Evolutionary conservation across 192 early-diverging fungal species (phyloP).

Genomic region (Ambispora gerdemannii): DNA sequence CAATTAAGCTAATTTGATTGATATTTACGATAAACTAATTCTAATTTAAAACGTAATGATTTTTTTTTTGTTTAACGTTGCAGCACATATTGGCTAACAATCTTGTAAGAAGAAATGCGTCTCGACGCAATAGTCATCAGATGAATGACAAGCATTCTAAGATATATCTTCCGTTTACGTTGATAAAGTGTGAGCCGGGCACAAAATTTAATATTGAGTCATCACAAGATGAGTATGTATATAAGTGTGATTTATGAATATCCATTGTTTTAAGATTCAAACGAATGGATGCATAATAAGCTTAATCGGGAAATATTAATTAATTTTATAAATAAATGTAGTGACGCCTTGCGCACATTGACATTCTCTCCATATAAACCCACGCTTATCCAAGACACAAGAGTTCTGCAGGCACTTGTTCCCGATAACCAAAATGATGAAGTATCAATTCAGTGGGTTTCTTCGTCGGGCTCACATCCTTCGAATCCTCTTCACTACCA

Average conservation of each 20-base stretch:
- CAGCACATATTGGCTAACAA: constrained; percentile 24
- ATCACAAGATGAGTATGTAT: constrained; percentile 9
- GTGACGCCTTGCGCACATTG: background rate
- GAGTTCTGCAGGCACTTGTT: constrained; percentile 2
- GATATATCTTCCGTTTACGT: constrained; percentile 12
- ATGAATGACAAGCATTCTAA: background rate
- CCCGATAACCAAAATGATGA: no score
- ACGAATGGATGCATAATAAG: background rate
- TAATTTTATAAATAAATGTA: background rate
- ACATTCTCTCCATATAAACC: constrained; percentile 23
- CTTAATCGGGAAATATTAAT: background rate
- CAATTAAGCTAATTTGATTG: background rate
- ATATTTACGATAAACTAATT: constrained; percentile 1
- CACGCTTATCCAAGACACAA: constrained; percentile 7
- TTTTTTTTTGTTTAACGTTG: background rate
- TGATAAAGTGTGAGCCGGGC: constrained; percentile 18
- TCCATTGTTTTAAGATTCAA: background rate
- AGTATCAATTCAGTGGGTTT: no score
- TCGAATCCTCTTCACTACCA: no score
- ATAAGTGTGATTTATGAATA: background rate
- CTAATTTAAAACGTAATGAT: background rate
- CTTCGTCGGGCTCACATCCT: no score
- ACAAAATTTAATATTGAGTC: constrained; percentile 2
- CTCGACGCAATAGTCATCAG: background rate
- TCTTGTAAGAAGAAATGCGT: constrained; percentile 14